These are phyloP conservation scores for Rhizopus delemar DNA, from an alignment of 371 early-diverging fungal species.

Conservation along the genomic window DNA sequence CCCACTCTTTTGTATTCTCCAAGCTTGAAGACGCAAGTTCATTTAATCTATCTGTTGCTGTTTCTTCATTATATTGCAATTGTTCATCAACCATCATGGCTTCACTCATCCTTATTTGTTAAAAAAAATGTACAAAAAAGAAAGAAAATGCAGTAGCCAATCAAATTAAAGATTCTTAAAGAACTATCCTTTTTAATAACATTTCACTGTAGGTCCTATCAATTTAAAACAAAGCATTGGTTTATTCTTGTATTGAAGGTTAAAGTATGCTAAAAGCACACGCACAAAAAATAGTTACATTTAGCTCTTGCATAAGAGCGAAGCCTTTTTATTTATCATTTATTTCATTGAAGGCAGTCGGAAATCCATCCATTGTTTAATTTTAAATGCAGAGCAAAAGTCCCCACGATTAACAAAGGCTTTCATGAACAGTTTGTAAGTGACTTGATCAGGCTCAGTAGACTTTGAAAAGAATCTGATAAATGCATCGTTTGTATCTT, in stretches of 20 bases:
- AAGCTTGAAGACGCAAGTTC: neutral
- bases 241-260: too few species aligned
- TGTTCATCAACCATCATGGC: neutral
- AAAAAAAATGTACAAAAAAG: neutral
- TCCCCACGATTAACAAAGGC: slow-evolving; percentile 36
- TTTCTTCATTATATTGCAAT: neutral
- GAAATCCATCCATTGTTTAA: slow-evolving; percentile 19
- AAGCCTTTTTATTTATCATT: neutral
- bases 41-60: neutral
- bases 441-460: slow-evolving; percentile 28
- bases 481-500: slow-evolving; percentile 9
- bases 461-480: slow-evolving; percentile 17
- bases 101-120: neutral
- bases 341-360: slow-evolving; percentile 3
- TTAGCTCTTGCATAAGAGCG: too few species aligned
- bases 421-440: slow-evolving; percentile 42
- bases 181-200: too few species aligned
- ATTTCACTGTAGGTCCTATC: too few species aligned
- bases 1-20: slow-evolving; percentile 44
- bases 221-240: too few species aligned
- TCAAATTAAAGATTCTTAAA: neutral
- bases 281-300: too few species aligned
- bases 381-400: slow-evolving; percentile 26
- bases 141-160: neutral
- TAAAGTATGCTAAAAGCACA: too few species aligned